A percentile compares a stretch with the other conserved stretches of the same genome.
These are phyloP conservation scores for Gynostemma pentaphyllum DNA, from an alignment of 306 rosid species.

Conservation along the genomic window DNA sequence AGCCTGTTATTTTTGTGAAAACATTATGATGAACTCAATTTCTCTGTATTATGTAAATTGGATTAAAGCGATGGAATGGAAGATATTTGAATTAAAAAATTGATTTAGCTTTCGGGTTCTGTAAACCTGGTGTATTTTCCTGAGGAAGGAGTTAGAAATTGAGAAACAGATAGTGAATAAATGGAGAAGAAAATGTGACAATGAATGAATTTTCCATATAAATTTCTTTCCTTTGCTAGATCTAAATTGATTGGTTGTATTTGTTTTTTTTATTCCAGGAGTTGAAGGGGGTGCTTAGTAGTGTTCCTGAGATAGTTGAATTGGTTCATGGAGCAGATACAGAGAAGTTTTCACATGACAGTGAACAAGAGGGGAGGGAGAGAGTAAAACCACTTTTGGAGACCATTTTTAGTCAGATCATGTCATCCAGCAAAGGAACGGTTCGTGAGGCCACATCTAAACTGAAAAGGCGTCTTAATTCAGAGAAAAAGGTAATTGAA, in stretches of 20 bases:
- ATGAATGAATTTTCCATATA: conserved; percentile 1
- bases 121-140: not conserved
- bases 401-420: conserved; percentile 20
- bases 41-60: not conserved
- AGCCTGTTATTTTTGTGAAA: not conserved
- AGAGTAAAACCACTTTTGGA: conserved; percentile 19
- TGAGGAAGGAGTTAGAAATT: not conserved
- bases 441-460: conserved; percentile 13
- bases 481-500: conserved; percentile 20
- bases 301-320: conserved; percentile 30
- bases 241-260: not conserved
- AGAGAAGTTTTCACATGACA: conserved; percentile 14
- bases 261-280: conserved; percentile 15
- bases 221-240: not conserved
- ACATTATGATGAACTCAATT: not conserved
- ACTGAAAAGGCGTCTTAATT: conserved; percentile 24
- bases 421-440: conserved; percentile 19
- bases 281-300: conserved; percentile 19
- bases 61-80: not conserved
- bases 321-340: conserved; percentile 17
- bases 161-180: not conserved
- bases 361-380: conserved; percentile 15
- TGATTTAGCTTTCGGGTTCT: not conserved
- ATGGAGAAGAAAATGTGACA: not conserved
- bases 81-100: not conserved